Evolutionary conservation across 2,329 filamentous ascomycete genomes (phyloP), one percentile per base, ranked within the genome.

Genomic region (Neurospora sp.): DNA sequence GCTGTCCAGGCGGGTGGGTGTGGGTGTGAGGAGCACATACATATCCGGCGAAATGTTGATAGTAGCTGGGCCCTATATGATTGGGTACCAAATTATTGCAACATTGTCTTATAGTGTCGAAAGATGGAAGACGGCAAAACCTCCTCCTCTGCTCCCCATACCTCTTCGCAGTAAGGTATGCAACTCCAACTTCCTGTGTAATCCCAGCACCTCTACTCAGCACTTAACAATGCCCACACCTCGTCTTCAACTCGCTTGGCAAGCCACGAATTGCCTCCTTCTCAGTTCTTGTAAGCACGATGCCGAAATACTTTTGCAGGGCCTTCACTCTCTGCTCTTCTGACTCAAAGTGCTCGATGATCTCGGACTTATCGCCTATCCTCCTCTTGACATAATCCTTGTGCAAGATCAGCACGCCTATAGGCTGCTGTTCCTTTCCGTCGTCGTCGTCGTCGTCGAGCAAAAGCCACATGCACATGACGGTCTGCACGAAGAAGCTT

Each of bases 301-400:
- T 82, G 8, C 77, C 79, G 73, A 88, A 89, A 73, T 82, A 83
- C 72, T 81, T 81, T 58, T 80, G 79, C 73, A 89, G 75, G 11
- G 82, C 85, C 66, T 75, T 71, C 23, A 87, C 78, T 10, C 87
- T 78, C 66, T 87, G 80, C 11, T 78, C 77, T 75, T 89, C 87
- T 2, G 71, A 83, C 68, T 79, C 75, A 23, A 86, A 73, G 11
- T 71, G 78, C 71, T 81, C 79, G n/a, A 85, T 70, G 6, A 83
- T 75, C 73, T 84, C 80, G 17, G 79, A 75, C 69, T 81, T 73
- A 6, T 79, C 82, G 1, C 76, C 75, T 9, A 81, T 68, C 40
- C 80, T 78, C 68, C 74, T 77, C 73, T 85, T 87, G 33, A 88
- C 78, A 33, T 81, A 79, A 13, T 80, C 78, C 9, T 79, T 80